Conservation (phyloP, 1,284 basidiomycete species). For the Ceratobasidium sp. region DNA sequence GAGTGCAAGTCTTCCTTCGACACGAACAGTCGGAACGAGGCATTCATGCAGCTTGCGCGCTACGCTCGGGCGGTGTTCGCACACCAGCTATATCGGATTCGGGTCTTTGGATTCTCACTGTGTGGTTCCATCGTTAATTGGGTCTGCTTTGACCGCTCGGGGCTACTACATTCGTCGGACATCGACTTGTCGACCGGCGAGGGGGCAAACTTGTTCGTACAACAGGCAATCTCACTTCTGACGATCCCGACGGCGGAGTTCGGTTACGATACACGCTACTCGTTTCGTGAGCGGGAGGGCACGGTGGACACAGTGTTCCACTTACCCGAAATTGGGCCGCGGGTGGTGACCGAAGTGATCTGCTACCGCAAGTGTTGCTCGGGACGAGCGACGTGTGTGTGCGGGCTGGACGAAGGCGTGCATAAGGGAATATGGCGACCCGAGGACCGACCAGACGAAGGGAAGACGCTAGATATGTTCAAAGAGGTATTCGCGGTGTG, state of each 20-base stretch:
- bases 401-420: conserved; percentile 2
- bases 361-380: conserved; percentile 24
- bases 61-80: conserved; percentile 26
- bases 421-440: conserved; percentile 19
- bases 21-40: neutral
- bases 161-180: neutral
- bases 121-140: conserved; percentile 12
- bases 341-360: conserved; percentile 18
- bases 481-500: conserved; percentile 5
- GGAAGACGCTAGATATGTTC: conserved; percentile 12
- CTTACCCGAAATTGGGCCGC: neutral
- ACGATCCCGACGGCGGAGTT: neutral
- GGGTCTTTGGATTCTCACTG: conserved; percentile 1
- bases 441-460: neutral
- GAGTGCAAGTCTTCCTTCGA: conserved; percentile 19
- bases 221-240: neutral
- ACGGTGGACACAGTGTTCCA: conserved; percentile 4
- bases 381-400: conserved; percentile 23
- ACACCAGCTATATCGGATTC: conserved; percentile 13
- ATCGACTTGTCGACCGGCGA: neutral
- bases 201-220: neutral
- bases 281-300: neutral
- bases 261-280: conserved; percentile 24
- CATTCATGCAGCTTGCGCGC: conserved; percentile 31
- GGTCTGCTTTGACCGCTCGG: conserved; percentile 17